phyloP scores from a whole-genome alignment of 768 basidiomycete species.

The Mycena galericulata region DNA sequence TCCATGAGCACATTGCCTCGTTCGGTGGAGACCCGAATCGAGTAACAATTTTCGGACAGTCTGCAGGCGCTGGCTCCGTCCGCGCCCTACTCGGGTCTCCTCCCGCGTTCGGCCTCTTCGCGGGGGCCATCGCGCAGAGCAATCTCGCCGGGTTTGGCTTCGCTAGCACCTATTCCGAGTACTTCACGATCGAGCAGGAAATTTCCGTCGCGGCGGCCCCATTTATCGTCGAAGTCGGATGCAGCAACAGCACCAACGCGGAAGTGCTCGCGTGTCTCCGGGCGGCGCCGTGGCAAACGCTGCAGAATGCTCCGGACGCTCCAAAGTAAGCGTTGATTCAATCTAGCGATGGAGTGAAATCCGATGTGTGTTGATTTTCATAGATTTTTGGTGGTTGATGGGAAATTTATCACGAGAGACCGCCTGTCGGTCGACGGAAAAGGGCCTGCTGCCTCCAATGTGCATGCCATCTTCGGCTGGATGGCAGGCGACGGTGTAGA shows the following conservation, averaged over 20 bases:
- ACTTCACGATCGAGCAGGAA: conserved; percentile 58
- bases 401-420: conserved; percentile 54
- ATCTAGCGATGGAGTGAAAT: neutral
- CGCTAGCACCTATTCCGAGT: conserved; percentile 61
- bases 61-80: conserved; percentile 62
- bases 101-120: conserved; percentile 52
- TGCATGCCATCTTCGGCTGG: conserved; percentile 62
- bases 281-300: conserved; percentile 45
- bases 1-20: conserved; percentile 62
- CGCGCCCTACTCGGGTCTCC: conserved; percentile 51
- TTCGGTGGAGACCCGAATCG: conserved; percentile 68
- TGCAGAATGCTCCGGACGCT: conserved; percentile 52
- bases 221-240: conserved; percentile 54
- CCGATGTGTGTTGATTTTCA: neutral
- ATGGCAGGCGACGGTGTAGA: conserved; percentile 64
- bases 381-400: conserved; percentile 60
- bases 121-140: conserved; percentile 56
- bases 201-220: conserved; percentile 46
- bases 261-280: conserved; percentile 54
- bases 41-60: conserved; percentile 68
- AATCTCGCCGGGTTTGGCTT: conserved; percentile 63
- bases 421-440: conserved; percentile 54
- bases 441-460: conserved; percentile 52
- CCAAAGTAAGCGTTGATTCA: conserved; percentile 28
- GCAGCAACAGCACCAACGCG: conserved; percentile 42